Base-by-base conservation (phyloP, 1,284 basidiomycete species). In the Cutaneotrichosporon daszewskae region DNA sequence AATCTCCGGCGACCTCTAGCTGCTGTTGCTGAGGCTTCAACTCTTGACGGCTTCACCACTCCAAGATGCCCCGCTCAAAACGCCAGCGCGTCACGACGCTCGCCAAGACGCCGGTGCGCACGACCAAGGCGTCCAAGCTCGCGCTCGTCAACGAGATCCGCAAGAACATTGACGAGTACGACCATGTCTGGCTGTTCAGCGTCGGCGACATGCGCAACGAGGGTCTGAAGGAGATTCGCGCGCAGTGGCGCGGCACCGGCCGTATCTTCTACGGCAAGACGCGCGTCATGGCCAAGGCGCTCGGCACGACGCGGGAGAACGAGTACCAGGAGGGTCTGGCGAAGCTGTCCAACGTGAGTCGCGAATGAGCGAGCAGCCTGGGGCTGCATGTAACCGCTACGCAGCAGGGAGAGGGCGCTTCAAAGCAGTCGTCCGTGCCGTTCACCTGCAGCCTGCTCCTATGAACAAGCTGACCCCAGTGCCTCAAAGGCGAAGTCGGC, bases 151-250 rank as follows among this genome's bases (percentile, higher is more conserved):
- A 79, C 55, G 82, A 87, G 74, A 87, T 96, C 46, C 54, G 80
- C 66, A 55, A 50, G 12, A 51, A 63, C 52, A 54, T 72, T 25
- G 88, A 91, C 59, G 84, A 88, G 74, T 95, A 85, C 81, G 80
- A 83, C 55, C 95, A 94, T 71, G 85, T 88, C 70, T 98, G 91
- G 89, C 71, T 97, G 24, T 95, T 98, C 68, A 83, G 85, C 58
- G 86, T 96, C 20, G 90, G 90, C 31, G 83, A 89, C 62, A 94
- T 96, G 88, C 80, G 94, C 47, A 97, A 94, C 74, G 77, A 88
- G 29, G 86, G 91, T 71, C 75, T 99, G 33, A 91, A 97, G 76
- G 91, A 89, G 51, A 87, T 97, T 33, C 79, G 94, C 55, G 82
- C 81, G 52, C 77, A 89, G 57, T 99, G 94, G 94, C 88, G 88